Percentiles rank a stretch among this genome's conserved stretches.
These are phyloP conservation scores for Colletotrichum brevisporum DNA, from an alignment of 2,329 filamentous ascomycete species.

Conservation along the genomic window DNA sequence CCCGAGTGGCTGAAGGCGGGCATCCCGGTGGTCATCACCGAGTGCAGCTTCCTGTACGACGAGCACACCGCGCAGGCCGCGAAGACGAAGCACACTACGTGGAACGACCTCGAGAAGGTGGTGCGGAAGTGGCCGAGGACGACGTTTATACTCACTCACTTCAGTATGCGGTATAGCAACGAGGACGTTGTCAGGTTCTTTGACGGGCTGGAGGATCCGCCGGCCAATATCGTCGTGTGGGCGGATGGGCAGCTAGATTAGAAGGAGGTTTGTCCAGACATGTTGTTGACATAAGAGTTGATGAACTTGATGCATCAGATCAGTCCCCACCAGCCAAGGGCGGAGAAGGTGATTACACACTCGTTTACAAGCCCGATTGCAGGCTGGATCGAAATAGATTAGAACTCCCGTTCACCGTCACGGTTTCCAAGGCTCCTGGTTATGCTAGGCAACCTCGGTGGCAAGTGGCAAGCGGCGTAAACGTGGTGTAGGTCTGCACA, in stretches of 20 bases:
- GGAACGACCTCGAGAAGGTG: conserved; percentile 61
- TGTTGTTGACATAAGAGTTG: too few relatives aligned
- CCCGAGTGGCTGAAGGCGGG: conserved; percentile 56
- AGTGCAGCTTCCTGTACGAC: conserved; percentile 63
- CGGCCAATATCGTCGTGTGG: conserved; percentile 63
- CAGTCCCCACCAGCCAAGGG: too few relatives aligned
- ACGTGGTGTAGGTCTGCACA: too few relatives aligned
- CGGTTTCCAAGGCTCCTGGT: too few relatives aligned
- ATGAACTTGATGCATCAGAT: too few relatives aligned
- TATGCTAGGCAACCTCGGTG: too few relatives aligned
- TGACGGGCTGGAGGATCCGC: conserved; percentile 53
- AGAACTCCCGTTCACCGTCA: too few relatives aligned
- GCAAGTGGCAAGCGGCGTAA: too few relatives aligned
- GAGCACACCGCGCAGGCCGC: conserved; percentile 59
- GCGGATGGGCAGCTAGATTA: conserved; percentile 51
- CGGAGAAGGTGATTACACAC: too few relatives aligned
- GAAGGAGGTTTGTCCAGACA: not conserved
- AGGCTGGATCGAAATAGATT: too few relatives aligned
- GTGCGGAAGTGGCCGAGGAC: conserved; percentile 58
- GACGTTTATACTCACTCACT: conserved; percentile 63
- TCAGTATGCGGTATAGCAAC: conserved; percentile 60
- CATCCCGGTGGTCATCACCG: conserved; percentile 62
- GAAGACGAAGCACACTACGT: conserved; percentile 63
- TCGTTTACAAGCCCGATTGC: too few relatives aligned
- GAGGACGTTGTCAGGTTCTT: conserved; percentile 59